phyloP scores from a whole-genome alignment of 805 yeast species.

The Cyberlindnera sargentensis region DNA sequence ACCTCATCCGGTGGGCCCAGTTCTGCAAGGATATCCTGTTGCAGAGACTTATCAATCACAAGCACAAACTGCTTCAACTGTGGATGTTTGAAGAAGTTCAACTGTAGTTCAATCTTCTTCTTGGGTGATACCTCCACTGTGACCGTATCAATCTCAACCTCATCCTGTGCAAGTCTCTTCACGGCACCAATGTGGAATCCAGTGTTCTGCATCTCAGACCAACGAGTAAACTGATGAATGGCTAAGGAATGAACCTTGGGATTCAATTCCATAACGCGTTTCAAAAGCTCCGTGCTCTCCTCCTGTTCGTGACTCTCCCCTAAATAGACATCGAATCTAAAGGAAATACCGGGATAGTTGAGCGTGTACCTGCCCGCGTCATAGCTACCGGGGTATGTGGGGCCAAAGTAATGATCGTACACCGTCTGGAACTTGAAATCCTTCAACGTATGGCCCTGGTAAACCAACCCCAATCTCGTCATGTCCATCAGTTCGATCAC shows the following conservation, averaged over 20 bases:
- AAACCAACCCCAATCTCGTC: constrained; percentile 5
- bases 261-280: constrained; percentile 6
- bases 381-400: constrained; percentile 49
- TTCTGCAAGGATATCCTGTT: constrained; percentile 38
- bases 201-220: constrained; percentile 22
- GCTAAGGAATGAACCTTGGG: constrained; percentile 7
- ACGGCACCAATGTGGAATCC: not conserved
- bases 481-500: constrained; percentile 12
- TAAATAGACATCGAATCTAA: constrained; percentile 31
- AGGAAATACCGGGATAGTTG: constrained; percentile 51
- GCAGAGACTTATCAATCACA: constrained; percentile 36
- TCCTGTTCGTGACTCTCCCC: constrained; percentile 9
- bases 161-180: not conserved
- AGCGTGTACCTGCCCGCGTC: constrained; percentile 26
- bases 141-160: constrained; percentile 10
- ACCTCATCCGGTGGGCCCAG: constrained; percentile 55
- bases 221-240: constrained; percentile 11
- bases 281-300: constrained; percentile 7
- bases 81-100: constrained; percentile 23
- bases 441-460: constrained; percentile 11
- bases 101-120: constrained; percentile 3
- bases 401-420: constrained; percentile 54
- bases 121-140: constrained; percentile 1
- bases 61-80: constrained; percentile 15
- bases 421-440: constrained; percentile 33